phyloP scores from a whole-genome alignment of 257 asterid species.

The Paulownia fortunei region DNA sequence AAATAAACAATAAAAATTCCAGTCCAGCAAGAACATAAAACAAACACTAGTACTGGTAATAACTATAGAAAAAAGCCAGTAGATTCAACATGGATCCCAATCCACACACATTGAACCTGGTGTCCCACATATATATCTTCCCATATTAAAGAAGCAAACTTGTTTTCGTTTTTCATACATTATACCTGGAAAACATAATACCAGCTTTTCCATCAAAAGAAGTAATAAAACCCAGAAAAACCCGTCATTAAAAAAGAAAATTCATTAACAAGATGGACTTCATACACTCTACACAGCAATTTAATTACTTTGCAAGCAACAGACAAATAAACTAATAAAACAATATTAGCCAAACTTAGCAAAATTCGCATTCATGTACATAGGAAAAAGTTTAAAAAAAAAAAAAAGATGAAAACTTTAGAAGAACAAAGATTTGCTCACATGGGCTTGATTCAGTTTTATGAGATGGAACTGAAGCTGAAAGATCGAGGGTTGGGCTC shows the following conservation, averaged over 20 bases:
- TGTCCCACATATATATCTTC: conserved; percentile 51
- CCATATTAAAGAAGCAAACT: conserved; percentile 34
- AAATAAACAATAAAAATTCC: conserved; percentile 43
- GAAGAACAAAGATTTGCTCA: conserved; percentile 43
- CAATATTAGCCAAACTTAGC: conserved; percentile 7
- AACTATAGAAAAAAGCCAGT: conserved; percentile 33
- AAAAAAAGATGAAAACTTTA: neutral
- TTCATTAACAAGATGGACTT: conserved; percentile 33
- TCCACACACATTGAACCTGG: conserved; percentile 78
- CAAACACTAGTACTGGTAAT: conserved; percentile 36
- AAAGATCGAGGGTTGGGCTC: conserved; percentile 36
- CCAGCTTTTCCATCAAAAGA: conserved; percentile 25
- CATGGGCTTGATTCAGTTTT: conserved; percentile 48
- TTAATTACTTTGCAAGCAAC: conserved; percentile 27
- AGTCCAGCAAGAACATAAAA: conserved; percentile 45
- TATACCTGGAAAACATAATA: conserved; percentile 48
- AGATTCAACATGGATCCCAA: conserved; percentile 89
- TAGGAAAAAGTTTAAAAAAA: neutral
- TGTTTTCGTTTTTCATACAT: conserved; percentile 8
- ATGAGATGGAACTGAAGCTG: conserved; percentile 35
- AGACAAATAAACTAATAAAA: neutral
- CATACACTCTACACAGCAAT: conserved; percentile 19
- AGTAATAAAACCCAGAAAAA: conserved; percentile 35
- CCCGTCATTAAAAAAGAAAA: conserved; percentile 29
- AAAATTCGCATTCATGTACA: conserved; percentile 14